Percentiles rank a stretch among this genome's conserved stretches.
Conservation (phyloP, 1,139 yeast genomes). For the Candida dubliniensis region DNA sequence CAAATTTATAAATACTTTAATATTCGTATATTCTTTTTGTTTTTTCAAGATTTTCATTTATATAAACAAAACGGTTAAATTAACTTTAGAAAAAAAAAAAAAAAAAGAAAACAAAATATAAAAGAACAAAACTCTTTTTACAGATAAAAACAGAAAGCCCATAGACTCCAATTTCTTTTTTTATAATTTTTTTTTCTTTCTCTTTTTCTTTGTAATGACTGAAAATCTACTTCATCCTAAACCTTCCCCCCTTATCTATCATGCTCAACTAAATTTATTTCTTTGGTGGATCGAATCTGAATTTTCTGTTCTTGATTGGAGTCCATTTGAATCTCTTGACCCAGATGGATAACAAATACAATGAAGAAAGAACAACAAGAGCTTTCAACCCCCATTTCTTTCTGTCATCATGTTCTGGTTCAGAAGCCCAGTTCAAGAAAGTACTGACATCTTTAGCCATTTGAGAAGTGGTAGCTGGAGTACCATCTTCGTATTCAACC, state of each 20-base stretch:
- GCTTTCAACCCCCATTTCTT: slow-evolving; percentile 97
- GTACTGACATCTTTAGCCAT: slow-evolving; percentile 98
- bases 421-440: slow-evolving; percentile 97
- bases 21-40: too few species aligned
- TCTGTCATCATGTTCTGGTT: slow-evolving; percentile 98
- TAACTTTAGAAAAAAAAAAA: too few species aligned
- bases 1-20: too few species aligned
- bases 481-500: slow-evolving; percentile 98
- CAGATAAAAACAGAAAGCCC: too few species aligned
- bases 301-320: slow-evolving; percentile 92
- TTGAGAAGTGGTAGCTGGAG: slow-evolving; percentile 97
- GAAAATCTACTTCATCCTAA: too few species aligned
- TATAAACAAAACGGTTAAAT: too few species aligned
- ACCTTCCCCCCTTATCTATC: slow-evolving; percentile 1
- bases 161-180: not conserved
- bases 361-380: slow-evolving; percentile 70
- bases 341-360: slow-evolving; percentile 84
- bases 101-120: too few species aligned
- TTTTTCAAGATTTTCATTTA: too few species aligned
- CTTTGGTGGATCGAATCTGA: slow-evolving; percentile 79
- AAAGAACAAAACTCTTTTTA: too few species aligned
- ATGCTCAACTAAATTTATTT: slow-evolving; percentile 15
- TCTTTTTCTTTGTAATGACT: not conserved
- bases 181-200: not conserved
- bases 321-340: slow-evolving; percentile 99